Evolutionary conservation across 306 rosid genomes (phyloP).

Genomic region (Coriaria nepalensis): DNA sequence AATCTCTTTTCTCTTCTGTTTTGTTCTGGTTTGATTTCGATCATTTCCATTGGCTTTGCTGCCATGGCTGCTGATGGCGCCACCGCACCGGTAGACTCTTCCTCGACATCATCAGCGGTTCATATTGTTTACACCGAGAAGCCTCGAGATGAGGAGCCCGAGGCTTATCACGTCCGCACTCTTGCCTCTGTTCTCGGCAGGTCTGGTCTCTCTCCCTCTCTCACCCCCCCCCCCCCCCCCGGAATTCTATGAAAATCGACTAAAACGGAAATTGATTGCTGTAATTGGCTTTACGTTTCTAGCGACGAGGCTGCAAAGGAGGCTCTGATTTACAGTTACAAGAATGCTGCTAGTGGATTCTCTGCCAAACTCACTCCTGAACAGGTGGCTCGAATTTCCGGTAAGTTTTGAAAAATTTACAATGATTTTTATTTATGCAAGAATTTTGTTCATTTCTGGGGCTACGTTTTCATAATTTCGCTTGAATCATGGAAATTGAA

Average conservation of each 20-base stretch:
- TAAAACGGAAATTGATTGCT: not conserved
- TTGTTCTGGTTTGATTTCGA: constrained; percentile 7
- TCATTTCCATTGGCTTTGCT: not conserved
- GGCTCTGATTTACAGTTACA: constrained; percentile 80
- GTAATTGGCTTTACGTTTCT: not conserved
- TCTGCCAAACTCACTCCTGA: constrained; percentile 82
- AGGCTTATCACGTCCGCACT: constrained; percentile 73
- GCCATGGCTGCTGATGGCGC: constrained; percentile 42
- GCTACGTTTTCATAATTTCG: too few species aligned
- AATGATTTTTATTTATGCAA: too few species aligned
- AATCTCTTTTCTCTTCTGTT: not conserved
- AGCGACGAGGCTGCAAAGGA: constrained; percentile 90
- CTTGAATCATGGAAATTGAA: too few species aligned
- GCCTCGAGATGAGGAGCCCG: constrained; percentile 53
- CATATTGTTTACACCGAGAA: constrained; percentile 74
- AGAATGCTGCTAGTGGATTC: constrained; percentile 80
- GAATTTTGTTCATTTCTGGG: too few species aligned
- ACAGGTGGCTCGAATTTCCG: constrained; percentile 33
- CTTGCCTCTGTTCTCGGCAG: constrained; percentile 80
- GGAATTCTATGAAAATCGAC: not conserved
- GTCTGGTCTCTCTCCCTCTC: constrained; percentile 14
- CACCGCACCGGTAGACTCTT: constrained; percentile 9
- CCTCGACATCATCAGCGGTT: constrained; percentile 38
- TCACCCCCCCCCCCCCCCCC: too few species aligned
- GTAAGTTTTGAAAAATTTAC: constrained; percentile 15